Evolutionary conservation across 306 rosid genomes (phyloP).

Genomic region (Nissolia schottii): DNA sequence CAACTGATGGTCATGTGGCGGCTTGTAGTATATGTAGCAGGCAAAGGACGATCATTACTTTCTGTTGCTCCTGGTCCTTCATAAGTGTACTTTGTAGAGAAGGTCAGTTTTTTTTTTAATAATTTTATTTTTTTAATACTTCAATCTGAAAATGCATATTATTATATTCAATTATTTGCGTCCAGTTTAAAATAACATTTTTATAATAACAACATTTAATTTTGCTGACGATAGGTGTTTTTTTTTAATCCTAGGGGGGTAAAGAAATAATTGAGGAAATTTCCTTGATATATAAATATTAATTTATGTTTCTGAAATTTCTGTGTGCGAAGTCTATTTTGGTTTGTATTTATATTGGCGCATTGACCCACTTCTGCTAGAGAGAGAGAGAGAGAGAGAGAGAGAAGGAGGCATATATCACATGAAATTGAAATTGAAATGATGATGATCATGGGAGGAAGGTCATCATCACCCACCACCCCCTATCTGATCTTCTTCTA

Average conservation of each 20-base stretch:
- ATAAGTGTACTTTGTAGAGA: constrained; percentile 20
- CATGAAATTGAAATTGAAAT: too few relatives aligned
- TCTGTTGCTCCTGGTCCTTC: constrained; percentile 32
- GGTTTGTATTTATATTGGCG: constrained; percentile 62
- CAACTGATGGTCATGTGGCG: constrained; percentile 55
- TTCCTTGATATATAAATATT: constrained; percentile 1
- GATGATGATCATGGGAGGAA: constrained; percentile 47
- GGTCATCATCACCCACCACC: constrained; percentile 76
- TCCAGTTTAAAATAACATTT: neutral
- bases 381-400: constrained; percentile 26
- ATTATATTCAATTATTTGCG: neutral
- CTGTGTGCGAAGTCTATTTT: constrained; percentile 49
- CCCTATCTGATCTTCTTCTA: constrained; percentile 60
- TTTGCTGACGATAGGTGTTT: neutral
- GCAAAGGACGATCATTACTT: constrained; percentile 45
- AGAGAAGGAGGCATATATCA: constrained; percentile 20
- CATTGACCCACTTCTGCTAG: constrained; percentile 66
- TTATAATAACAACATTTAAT: neutral
- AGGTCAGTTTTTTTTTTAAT: constrained; percentile 3
- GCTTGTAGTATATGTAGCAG: constrained; percentile 44
- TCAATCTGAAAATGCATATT: neutral
- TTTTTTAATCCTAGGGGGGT: constrained; percentile 20
- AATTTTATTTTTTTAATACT: neutral
- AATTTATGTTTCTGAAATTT: constrained; percentile 14
- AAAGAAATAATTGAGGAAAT: constrained; percentile 64